Evolutionary conservation across 2,329 filamentous ascomycete species (phyloP), one percentile per base, ranked within the genome.

Genomic region (Esteya vermicola): DNA sequence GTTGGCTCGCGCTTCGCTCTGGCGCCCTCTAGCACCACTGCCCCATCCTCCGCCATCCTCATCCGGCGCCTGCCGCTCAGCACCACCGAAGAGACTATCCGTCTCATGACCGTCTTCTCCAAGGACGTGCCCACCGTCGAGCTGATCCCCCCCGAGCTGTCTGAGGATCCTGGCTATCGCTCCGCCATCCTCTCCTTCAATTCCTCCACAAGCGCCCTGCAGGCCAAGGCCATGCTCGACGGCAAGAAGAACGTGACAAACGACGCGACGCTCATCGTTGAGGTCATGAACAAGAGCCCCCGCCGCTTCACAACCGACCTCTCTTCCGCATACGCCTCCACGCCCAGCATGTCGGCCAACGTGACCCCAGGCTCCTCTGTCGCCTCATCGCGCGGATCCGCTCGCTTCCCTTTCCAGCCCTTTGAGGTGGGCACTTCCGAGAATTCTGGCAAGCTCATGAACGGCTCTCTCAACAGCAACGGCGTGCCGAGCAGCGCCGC

Each of bases 401-500:
- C 61, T 28, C 68, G 72, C 41, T 82, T 73, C 56, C 75, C 74
- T 4, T 83, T 81, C 50, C 71, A 77, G 44, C 62, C 68, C 6
- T 58, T 73, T 43, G 76, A 81, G 76, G 14, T 39, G 8, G 28
- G 70, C 77, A 4, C 66, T 70, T 43, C 75, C 68, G 44, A 63
- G 63, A 32, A 19, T 9, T 60, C 64, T n/a, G n/a, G n/a, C n/a
- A n/a, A n/a, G n/a, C n/a, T n/a, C n/a, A n/a, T n/a, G n/a, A n/a
- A n/a, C n/a, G n/a, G n/a, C n/a, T n/a, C n/a, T n/a, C n/a, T n/a
- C 38, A 68, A 68, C 50, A 63, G 65, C 47, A 68, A 53, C n/a
- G 47, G 66, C 41, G 28, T 18, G 16, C n/a, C n/a, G n/a, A n/a
- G n/a, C 13, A 16, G 13, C 28, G 14, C 4, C 16, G 16, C 31